Evolutionary conservation across 306 rosid genomes (phyloP), one percentile per base, ranked within the genome.

Genomic region (Myrica gale): DNA sequence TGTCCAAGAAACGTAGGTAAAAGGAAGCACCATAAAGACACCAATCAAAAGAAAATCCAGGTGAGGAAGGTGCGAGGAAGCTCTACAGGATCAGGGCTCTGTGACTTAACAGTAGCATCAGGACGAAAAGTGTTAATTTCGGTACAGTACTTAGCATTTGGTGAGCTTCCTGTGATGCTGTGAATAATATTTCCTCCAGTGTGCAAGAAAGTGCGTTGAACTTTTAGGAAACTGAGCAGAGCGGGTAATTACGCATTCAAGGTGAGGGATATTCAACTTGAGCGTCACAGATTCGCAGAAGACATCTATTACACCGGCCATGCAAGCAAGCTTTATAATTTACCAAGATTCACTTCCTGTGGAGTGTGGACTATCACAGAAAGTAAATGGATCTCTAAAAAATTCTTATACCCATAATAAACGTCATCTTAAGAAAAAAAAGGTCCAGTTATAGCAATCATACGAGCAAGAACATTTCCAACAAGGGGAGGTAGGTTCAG

Each of bases 401-500:
- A 1, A 16, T 46, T 7, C 1, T 46, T 46, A n/a, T 54, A 5
- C 13, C 21, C 13, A 39, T 32, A 2, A 61, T 9, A 26, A 56
- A 19, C 51, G 62, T 51, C 44, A 45, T 65, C 16, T 26, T 51
- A 60, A 68, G 55, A 77, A 60, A 68, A 68, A 41, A 63, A n/a
- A n/a, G n/a, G 45, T 44, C 69, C 57, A 32, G 73, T 44, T 79
- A 73, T 44, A 53, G 37, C 45, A 13, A 67, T 58, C 9, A 57
- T 66, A 76, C 72, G 48, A 67, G 55, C 72, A 74, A 82, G 57
- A 63, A 80, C 32, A 57, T 77, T 53, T 73, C 50, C 76, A 19
- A 43, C 39, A 37, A 45, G 46, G 63, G 73, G 67, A 54, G 75
- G 67, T 68, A 55, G 5, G 53, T 47, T 71, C 53, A 68, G 56